Conservation (phyloP, 1,284 basidiomycete genomes). For the Boletellus deceptivus region DNA sequence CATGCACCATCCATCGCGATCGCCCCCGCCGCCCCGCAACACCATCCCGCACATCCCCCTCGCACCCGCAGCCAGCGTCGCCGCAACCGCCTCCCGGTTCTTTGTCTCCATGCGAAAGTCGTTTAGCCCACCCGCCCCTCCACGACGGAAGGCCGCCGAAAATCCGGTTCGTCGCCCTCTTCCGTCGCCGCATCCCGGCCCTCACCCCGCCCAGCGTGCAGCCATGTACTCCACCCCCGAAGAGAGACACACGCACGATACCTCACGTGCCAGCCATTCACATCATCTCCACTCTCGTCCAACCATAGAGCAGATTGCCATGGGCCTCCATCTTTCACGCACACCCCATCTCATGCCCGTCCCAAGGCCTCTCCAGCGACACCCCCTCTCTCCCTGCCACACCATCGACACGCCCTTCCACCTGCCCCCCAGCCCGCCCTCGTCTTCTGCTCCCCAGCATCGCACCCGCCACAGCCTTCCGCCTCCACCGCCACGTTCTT, state of each 20-base stretch:
- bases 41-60: background rate
- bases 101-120: conserved; percentile 33
- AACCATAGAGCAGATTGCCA: conserved; percentile 69
- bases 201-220: conserved; percentile 25
- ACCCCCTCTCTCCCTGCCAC: conserved; percentile 20
- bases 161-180: conserved; percentile 15
- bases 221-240: conserved; percentile 56
- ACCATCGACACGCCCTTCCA: conserved; percentile 11
- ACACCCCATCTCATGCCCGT: conserved; percentile 61
- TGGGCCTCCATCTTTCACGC: conserved; percentile 71
- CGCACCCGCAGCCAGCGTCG: conserved; percentile 12
- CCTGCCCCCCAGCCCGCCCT: conserved; percentile 20
- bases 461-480: conserved; percentile 39
- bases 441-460: conserved; percentile 27
- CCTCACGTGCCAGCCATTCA: conserved; percentile 38
- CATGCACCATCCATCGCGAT: conserved; percentile 18
- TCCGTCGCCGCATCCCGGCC: background rate
- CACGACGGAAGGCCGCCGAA: conserved; percentile 21
- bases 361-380: conserved; percentile 17
- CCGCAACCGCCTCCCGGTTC: conserved; percentile 29
- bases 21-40: conserved; percentile 16
- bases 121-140: conserved; percentile 20
- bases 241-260: conserved; percentile 36
- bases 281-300: conserved; percentile 50
- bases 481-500: conserved; percentile 55